Conservation (phyloP, 257 asterid species). For the Lantana camara region DNA sequence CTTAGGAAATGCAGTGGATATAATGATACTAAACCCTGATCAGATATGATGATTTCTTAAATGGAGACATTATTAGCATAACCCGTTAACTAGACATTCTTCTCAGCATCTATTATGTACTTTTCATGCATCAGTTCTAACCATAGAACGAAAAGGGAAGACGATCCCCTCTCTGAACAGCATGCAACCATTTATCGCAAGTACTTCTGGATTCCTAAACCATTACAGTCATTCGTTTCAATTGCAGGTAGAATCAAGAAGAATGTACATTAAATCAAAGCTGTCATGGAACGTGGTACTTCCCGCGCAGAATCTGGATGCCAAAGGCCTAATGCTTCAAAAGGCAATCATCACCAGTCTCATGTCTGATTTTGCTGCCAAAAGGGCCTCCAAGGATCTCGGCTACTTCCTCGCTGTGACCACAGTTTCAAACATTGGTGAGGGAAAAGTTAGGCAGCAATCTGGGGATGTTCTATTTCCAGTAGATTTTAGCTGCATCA, state of each 20-base stretch:
- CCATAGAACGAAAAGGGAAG: not conserved
- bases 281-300: slow-evolving; percentile 64
- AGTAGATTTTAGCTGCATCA: slow-evolving; percentile 70
- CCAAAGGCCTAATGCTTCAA: slow-evolving; percentile 69
- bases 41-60: too few relatives aligned
- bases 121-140: too few relatives aligned
- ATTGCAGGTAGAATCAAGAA: slow-evolving; percentile 26
- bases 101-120: not conserved
- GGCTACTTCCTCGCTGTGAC: slow-evolving; percentile 77
- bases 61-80: not conserved
- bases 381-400: slow-evolving; percentile 68
- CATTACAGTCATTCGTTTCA: not conserved
- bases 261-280: slow-evolving; percentile 49
- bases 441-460: slow-evolving; percentile 73
- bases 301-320: slow-evolving; percentile 57
- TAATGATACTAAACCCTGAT: not conserved
- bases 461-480: slow-evolving; percentile 87
- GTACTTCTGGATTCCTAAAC: not conserved
- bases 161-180: not conserved
- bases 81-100: not conserved
- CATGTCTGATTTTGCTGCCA: slow-evolving; percentile 78
- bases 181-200: not conserved
- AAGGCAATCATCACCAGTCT: slow-evolving; percentile 74
- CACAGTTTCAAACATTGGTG: slow-evolving; percentile 58
- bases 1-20: not conserved